A percentile compares a stretch with the other conserved stretches of the same genome.
These are phyloP conservation scores for Globisporangium paroecandrum DNA, from an alignment of 352 stramenopile species.

Conservation along the genomic window DNA sequence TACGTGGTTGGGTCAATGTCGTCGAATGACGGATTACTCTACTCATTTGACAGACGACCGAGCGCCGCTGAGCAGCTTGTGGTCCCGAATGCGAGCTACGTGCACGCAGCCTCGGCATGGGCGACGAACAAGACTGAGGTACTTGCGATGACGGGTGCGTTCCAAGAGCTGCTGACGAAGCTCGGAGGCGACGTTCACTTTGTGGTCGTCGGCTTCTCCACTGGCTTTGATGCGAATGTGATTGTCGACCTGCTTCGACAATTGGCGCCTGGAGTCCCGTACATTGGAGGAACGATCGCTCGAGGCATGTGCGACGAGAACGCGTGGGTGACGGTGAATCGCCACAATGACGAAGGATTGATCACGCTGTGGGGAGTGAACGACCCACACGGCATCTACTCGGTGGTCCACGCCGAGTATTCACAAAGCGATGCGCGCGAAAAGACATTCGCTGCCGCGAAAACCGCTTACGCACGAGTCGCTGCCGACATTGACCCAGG, in stretches of 20 bases:
- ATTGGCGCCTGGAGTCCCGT: conserved; percentile 72
- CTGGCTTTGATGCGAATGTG: conserved; percentile 70
- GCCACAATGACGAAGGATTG: conserved; percentile 78
- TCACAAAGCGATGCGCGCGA: conserved; percentile 73
- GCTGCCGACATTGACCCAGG: conserved; percentile 50
- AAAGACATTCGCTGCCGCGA: conserved; percentile 72
- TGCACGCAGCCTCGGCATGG: conserved; percentile 70
- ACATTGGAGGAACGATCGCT: conserved; percentile 81
- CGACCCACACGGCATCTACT: conserved; percentile 79
- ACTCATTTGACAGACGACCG: conserved; percentile 42
- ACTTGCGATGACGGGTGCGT: conserved; percentile 70
- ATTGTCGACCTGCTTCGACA: conserved; percentile 73
- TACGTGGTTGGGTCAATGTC: conserved; percentile 20
- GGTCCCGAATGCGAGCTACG: conserved; percentile 55
- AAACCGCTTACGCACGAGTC: conserved; percentile 57
- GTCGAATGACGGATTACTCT: conserved; percentile 27
- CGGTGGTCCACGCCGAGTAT: conserved; percentile 77
- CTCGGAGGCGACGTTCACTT: conserved; percentile 79
- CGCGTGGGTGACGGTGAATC: conserved; percentile 85
- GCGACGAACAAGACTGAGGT: conserved; percentile 70
- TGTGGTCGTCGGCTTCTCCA: conserved; percentile 83
- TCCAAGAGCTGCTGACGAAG: conserved; percentile 78
- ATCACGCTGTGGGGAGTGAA: conserved; percentile 86
- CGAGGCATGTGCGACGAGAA: conserved; percentile 86
- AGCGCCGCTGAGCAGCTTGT: conserved; percentile 50